Base-by-base conservation (phyloP, 2,329 filamentous ascomycete species). In the Plenodomus biglobosus region DNA sequence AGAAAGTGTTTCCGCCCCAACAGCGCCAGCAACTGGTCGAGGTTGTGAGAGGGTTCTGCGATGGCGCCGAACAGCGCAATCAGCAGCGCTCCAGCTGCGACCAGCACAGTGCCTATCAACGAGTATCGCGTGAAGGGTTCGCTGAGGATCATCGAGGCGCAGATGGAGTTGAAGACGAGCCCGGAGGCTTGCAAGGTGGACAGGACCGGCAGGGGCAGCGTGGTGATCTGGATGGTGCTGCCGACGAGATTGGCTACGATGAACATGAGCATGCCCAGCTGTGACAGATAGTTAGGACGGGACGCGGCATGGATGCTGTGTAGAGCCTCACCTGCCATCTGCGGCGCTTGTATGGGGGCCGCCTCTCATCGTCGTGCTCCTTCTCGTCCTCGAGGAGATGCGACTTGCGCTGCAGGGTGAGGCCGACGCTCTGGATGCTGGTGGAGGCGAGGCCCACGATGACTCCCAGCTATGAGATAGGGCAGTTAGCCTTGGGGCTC, bases 381-480 rank as follows among this genome's bases (percentile, higher is more conserved):
- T 96, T 96, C 76, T 95, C 90, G 76, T 99, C 94, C 78, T 99
- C 94, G 68, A 97, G 85, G 60, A 99, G 87, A 76, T 99, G 94
- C 56, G 94, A 97, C 75, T 99, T 97, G 71, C 94, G 90, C 76
- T 99, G 94, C 20, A 99, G 81, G 24, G 94, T 99, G 57, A 99
- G 82, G 59, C 94, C 94, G 64, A 99, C 80, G 71, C 92, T 96
- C 73, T 99, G 94, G 19, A 97, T 84, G 71, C 91, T 94, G 51
- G 94, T 96, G 49, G 92, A 97, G 61, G 96, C 72, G 57, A 99
- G 82, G 62, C 94, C 94, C 69, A 96, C 92, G 56, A 96, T 75
- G 69, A 99, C 91, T 66, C 94, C 94, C 68, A 97, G 82, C 90
- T 95, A 68, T 44, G 32, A 6, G 27, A 11, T 37, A n/a, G n/a